Evolutionary conservation across 2,329 filamentous ascomycete genomes (phyloP).

Genomic region (Akanthomyces uredinophilus): DNA sequence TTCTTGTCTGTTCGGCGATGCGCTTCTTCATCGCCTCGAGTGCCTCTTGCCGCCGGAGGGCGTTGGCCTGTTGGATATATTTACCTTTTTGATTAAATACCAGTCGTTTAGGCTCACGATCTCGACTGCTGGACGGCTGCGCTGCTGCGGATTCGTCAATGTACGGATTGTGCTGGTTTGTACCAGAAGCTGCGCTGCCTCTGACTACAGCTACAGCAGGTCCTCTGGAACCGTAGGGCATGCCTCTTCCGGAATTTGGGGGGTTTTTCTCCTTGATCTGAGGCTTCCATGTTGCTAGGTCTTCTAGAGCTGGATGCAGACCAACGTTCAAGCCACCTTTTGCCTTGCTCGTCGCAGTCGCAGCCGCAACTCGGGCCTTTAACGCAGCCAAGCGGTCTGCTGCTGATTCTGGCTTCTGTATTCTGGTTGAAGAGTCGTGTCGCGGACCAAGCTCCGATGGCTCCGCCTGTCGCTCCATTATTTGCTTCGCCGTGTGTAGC

Average conservation of each 20-base stretch:
- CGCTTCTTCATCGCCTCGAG: constrained; percentile 92
- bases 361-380: constrained; percentile 73
- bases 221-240: constrained; percentile 18
- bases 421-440: constrained; percentile 48
- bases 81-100: constrained; percentile 95
- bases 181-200: constrained; percentile 14
- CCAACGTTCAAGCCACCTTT: constrained; percentile 69
- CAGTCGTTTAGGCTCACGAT: constrained; percentile 68
- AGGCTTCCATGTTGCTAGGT: constrained; percentile 45
- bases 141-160: constrained; percentile 65
- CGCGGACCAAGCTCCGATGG: constrained; percentile 50
- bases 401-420: constrained; percentile 52
- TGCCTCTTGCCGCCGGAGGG: constrained; percentile 77
- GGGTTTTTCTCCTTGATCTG: constrained; percentile 18
- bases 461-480: constrained; percentile 49
- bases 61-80: constrained; percentile 91
- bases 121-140: constrained; percentile 52
- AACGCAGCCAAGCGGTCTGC: constrained; percentile 69
- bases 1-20: constrained; percentile 80
- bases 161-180: constrained; percentile 61
- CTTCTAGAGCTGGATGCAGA: constrained; percentile 69
- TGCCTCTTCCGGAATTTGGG: neutral
- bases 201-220: constrained; percentile 18
- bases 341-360: constrained; percentile 55
- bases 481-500: neutral